Evolutionary conservation across 2,329 filamentous ascomycete species (phyloP).

Genomic region (Colletotrichum sp.): DNA sequence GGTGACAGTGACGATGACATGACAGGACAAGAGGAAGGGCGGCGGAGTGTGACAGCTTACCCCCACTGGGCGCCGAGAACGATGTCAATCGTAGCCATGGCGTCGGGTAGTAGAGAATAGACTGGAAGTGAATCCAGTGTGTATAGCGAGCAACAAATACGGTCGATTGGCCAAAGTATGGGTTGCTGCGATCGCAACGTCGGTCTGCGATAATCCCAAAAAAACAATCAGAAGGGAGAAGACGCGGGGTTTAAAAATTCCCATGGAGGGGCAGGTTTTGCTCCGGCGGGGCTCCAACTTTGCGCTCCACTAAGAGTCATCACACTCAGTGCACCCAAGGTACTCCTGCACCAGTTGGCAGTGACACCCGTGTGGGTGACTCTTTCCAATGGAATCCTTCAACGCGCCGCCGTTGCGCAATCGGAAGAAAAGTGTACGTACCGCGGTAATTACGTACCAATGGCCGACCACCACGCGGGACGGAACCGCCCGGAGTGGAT

Average conservation of each 20-base stretch:
- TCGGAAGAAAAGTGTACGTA: conserved; percentile 6
- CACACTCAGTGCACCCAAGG: background rate
- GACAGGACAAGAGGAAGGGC: background rate
- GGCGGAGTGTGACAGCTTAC: conserved; percentile 29
- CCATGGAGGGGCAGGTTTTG: conserved; percentile 23
- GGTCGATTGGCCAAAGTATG: conserved; percentile 12
- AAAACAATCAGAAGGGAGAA: conserved; percentile 19
- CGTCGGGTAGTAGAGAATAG: background rate
- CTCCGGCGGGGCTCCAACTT: conserved; percentile 11
- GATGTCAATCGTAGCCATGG: conserved; percentile 30
- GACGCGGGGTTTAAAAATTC: conserved; percentile 21
- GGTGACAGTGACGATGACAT: background rate
- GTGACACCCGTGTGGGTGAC: background rate
- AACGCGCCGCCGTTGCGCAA: background rate
- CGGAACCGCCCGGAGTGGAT: conserved; percentile 9
- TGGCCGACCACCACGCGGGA: background rate
- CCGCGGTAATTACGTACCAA: conserved; percentile 7
- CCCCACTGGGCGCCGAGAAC: conserved; percentile 43
- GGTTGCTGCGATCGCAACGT: conserved; percentile 22
- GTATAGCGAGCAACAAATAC: conserved; percentile 11
- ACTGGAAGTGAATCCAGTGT: background rate
- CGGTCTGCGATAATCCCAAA: conserved; percentile 22
- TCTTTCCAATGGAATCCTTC: background rate
- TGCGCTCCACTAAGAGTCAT: background rate
- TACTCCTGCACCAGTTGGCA: too few species aligned